A percentile compares a stretch with the other conserved stretches of the same genome.
Conservation (phyloP, 306 rosid genomes). For the Cucurbita maxima region DNA sequence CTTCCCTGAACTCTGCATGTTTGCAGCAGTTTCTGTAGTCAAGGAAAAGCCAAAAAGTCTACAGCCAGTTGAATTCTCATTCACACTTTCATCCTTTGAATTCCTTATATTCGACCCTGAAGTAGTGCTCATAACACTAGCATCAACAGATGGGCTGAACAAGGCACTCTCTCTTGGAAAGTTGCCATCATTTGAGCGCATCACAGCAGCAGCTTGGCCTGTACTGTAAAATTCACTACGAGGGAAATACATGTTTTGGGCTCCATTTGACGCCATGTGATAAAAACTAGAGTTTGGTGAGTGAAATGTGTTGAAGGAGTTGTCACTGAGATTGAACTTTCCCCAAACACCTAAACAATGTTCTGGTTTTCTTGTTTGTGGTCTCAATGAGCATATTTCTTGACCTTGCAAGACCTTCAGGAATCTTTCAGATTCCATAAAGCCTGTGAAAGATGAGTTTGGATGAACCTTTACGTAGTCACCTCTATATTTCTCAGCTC, state of each 20-base stretch:
- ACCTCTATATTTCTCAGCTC: constrained; percentile 30
- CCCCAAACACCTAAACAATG: constrained; percentile 53
- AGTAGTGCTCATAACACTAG: constrained; percentile 31
- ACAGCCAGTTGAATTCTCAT: constrained; percentile 37
- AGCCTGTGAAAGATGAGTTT: constrained; percentile 50
- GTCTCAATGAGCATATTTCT: constrained; percentile 78
- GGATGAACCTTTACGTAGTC: constrained; percentile 55
- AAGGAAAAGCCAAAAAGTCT: constrained; percentile 78
- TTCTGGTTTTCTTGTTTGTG: constrained; percentile 49
- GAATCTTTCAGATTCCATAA: constrained; percentile 52
- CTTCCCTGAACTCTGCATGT: constrained; percentile 40
- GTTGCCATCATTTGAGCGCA: constrained; percentile 28
- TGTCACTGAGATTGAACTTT: constrained; percentile 31
- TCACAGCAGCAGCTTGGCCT: constrained; percentile 33
- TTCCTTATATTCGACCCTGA: constrained; percentile 21
- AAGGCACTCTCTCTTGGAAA: constrained; percentile 35
- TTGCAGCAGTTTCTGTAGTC: constrained; percentile 35
- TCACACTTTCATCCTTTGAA: constrained; percentile 38
- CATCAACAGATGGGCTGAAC: constrained; percentile 27
- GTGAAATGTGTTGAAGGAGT: constrained; percentile 41
- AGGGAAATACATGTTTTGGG: constrained; percentile 43
- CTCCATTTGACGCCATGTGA: neutral
- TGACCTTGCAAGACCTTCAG: constrained; percentile 99
- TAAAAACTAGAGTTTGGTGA: constrained; percentile 28
- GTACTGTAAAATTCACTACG: constrained; percentile 35